These are phyloP conservation scores for Nitzschia sp. DNA, from an alignment of 108 stramenopile species.

Conservation along the genomic window DNA sequence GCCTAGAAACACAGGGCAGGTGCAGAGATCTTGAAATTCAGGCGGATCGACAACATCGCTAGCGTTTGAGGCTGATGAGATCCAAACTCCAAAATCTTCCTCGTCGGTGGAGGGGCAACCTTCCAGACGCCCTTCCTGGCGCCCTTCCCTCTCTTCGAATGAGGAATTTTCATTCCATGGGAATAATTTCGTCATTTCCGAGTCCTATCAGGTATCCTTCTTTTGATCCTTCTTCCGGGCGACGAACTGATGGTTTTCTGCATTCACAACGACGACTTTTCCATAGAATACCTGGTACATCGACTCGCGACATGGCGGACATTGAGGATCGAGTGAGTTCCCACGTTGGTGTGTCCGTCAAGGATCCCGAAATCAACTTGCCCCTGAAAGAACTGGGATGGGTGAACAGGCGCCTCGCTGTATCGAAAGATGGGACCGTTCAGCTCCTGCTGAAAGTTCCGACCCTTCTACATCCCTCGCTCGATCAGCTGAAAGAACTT, in stretches of 20 bases:
- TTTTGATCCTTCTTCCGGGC: too few species aligned
- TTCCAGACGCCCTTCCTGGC: too few species aligned
- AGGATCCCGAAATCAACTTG: slow-evolving; percentile 44
- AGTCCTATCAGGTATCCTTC: too few species aligned
- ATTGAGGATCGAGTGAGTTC: slow-evolving; percentile 48
- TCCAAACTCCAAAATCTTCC: too few species aligned
- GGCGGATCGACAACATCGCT: too few species aligned
- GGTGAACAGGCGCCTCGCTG: slow-evolving; percentile 36
- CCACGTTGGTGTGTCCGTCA: slow-evolving; percentile 29
- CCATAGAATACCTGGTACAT: slow-evolving; percentile 24
- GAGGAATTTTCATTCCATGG: too few species aligned
- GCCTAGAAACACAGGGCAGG: too few species aligned
- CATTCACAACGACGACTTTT: background rate
- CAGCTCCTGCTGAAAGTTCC: slow-evolving; percentile 57
- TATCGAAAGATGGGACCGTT: slow-evolving; percentile 34
- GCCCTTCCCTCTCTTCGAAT: too few species aligned
- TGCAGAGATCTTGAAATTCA: too few species aligned
- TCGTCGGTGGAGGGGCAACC: too few species aligned
- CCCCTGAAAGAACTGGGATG: slow-evolving; percentile 44
- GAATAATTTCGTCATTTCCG: too few species aligned
- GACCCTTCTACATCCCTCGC: slow-evolving; percentile 65
- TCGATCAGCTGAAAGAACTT: slow-evolving; percentile 44
- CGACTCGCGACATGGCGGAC: slow-evolving; percentile 50
- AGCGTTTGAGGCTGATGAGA: too few species aligned
- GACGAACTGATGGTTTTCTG: background rate